Evolutionary conservation across 2,329 filamentous ascomycete genomes (phyloP).

Genomic region (Trichoderma sp.): DNA sequence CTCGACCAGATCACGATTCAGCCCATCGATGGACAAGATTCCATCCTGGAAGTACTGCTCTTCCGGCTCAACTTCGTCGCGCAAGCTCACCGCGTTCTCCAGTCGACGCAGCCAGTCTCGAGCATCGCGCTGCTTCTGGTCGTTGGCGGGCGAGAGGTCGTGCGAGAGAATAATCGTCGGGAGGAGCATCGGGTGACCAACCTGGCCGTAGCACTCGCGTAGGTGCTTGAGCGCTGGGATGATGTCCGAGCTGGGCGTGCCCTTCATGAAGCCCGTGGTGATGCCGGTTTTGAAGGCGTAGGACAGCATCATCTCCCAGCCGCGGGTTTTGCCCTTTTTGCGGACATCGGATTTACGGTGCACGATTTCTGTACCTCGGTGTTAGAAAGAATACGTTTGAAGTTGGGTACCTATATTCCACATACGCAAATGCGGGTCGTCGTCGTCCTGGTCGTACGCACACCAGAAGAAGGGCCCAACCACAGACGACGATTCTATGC

Average conservation of each 20-base stretch:
- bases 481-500: constrained; percentile 61
- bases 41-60: constrained; percentile 59
- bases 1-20: constrained; percentile 66
- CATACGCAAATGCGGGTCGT: constrained; percentile 61
- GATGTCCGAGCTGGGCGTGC: constrained; percentile 61
- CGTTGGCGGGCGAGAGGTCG: constrained; percentile 59
- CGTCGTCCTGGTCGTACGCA: constrained; percentile 59
- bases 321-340: constrained; percentile 65
- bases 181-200: constrained; percentile 62
- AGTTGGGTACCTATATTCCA: constrained; percentile 7
- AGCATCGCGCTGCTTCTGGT: constrained; percentile 65
- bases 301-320: constrained; percentile 67
- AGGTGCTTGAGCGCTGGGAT: constrained; percentile 55
- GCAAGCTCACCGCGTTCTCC: constrained; percentile 64
- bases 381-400: neutral
- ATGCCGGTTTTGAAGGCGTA: constrained; percentile 58
- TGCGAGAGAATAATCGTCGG: constrained; percentile 62
- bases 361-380: constrained; percentile 54
- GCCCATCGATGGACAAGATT: constrained; percentile 60
- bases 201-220: constrained; percentile 51
- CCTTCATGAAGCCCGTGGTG: constrained; percentile 65
- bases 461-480: constrained; percentile 69
- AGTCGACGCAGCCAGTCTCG: constrained; percentile 64
- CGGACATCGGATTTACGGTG: constrained; percentile 69
- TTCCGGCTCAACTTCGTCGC: constrained; percentile 60